Evolutionary conservation across 2,329 filamentous ascomycete genomes (phyloP).

Genomic region (Aureobasidium lini): DNA sequence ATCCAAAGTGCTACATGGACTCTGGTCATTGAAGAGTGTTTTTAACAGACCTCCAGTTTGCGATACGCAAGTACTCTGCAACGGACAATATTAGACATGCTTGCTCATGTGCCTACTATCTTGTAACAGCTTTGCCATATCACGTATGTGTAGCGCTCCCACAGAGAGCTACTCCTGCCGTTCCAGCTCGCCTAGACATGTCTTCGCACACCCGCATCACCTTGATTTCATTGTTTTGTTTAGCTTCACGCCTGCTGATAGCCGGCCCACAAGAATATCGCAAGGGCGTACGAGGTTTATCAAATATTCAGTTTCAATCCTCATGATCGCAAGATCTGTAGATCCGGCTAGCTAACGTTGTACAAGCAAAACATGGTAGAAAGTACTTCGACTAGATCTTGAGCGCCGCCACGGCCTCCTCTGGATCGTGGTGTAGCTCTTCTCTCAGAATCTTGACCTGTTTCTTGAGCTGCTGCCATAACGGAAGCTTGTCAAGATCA

Average conservation of each 20-base stretch:
- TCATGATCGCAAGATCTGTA: background rate
- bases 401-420: background rate
- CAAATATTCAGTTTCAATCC: background rate
- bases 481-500: slow-evolving; percentile 43
- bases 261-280: background rate
- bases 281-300: background rate
- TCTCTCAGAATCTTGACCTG: slow-evolving; percentile 55
- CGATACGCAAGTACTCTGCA: background rate
- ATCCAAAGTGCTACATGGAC: background rate
- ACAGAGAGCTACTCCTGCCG: too few relatives aligned
- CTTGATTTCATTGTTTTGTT: background rate
- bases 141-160: background rate
- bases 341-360: background rate
- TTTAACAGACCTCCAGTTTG: background rate
- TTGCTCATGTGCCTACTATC: background rate
- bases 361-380: background rate
- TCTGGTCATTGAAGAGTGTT: background rate
- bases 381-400: background rate
- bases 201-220: background rate
- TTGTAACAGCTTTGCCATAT: background rate
- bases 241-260: background rate
- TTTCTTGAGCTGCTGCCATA: slow-evolving; percentile 58
- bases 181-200: background rate
- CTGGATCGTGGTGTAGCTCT: slow-evolving; percentile 39
- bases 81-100: background rate